Evolutionary conservation across 176 grass and related monocot species (phyloP).

Genomic region (Lolium perenne): DNA sequence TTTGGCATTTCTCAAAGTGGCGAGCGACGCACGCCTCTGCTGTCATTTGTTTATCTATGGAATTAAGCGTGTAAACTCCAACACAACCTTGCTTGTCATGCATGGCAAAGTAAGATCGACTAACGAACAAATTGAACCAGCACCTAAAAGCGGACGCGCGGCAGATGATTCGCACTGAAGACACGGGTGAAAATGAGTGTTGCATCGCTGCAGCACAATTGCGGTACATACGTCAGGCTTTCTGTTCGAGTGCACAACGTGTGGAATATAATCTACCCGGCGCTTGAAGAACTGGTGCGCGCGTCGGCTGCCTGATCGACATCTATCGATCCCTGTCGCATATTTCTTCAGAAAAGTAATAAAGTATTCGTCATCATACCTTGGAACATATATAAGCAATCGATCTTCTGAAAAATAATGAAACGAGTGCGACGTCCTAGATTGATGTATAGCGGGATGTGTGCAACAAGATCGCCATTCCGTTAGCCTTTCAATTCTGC

Average conservation of each 20-base stretch:
- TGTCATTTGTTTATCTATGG: background rate
- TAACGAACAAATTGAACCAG: slow-evolving; percentile 52
- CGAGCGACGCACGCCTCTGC: background rate
- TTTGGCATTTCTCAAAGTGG: background rate
- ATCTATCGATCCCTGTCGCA: background rate
- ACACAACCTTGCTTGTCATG: background rate
- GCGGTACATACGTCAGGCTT: background rate
- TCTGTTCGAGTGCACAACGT: background rate
- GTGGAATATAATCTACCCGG: background rate
- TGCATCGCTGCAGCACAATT: background rate
- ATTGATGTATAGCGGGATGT: background rate
- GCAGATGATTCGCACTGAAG: slow-evolving; percentile 5
- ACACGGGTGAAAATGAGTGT: background rate
- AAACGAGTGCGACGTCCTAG: slow-evolving; percentile 33
- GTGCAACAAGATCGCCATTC: background rate
- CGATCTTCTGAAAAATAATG: slow-evolving; percentile 30
- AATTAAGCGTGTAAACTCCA: background rate
- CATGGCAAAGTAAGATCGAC: background rate
- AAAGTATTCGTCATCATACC: slow-evolving; percentile 33
- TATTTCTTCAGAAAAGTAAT: slow-evolving; percentile 13
- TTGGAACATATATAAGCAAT: slow-evolving; percentile 47
- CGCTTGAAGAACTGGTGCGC: background rate
- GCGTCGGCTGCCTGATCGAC: slow-evolving; percentile 21
- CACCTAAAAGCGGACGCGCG: slow-evolving; percentile 12
- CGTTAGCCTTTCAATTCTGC: slow-evolving; percentile 49